Base-by-base conservation (phyloP, 257 asterid genomes). In the Capsicum rhomboideum region DNA sequence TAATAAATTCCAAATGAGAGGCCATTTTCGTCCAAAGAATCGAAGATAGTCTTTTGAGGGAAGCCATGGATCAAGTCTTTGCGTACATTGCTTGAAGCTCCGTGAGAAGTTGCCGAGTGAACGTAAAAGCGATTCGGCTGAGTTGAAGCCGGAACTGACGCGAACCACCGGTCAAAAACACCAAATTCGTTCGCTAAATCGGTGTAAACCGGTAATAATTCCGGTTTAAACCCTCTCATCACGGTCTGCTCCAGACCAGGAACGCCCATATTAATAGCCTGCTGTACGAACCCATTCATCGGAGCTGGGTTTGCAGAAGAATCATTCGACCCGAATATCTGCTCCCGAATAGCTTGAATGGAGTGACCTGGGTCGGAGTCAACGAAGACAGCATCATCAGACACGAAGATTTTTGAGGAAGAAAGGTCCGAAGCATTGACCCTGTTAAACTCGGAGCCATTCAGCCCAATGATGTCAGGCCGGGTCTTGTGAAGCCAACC, bases 101-200 rank as follows among this genome's bases (percentile, higher is more conserved):
- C 99, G 87, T 96, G 98, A n/a, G 99, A 96, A 44, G 99, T 96
- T 14, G 98, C 98, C 23, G 99, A 96, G 82, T 96, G 99, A 37
- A 96, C 97, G 84, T 96, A 96, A 87, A 96, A 93, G 83, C 99
- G 91, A 82, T 96, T 96, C 66, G 99, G 98, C 86, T 96, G 98
- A 50, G 99, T 96, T 52, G 99, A 96, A 0, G 99, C 97, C 17
- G 99, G 99, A 1, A 94, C 99, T 53, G 99, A 96, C 1, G 98
- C 98, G 49, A 96, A 96, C 99, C 99, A 96, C 88, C 94, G 90
- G 89, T 96, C 98, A 40, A 96, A 56, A 12, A 96, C 97, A 9
- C 94, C 95, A 86, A 96, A 96, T 86, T 96, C 93, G 85, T 90
- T 91, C 8, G 90, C 98, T 74, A 96, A 82, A 84, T 91, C 92